A percentile compares a stretch with the other conserved stretches of the same genome.
Conservation (phyloP, 2,329 filamentous ascomycete genomes). For the Fusarium sp. region DNA sequence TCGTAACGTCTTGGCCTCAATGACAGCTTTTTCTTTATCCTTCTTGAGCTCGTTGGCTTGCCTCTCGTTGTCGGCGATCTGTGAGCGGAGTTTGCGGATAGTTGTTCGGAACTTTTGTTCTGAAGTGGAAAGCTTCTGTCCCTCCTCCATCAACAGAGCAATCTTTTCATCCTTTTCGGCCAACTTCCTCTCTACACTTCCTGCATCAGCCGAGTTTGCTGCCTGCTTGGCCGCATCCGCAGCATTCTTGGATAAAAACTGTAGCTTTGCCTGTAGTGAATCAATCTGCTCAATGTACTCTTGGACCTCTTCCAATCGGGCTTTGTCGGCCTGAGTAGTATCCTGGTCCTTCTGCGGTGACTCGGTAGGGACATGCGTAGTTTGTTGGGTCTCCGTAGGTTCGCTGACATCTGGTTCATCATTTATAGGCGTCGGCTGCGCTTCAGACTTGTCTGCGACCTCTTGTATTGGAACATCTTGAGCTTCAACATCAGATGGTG, state of each 20-base stretch:
- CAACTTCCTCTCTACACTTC: slow-evolving; percentile 80
- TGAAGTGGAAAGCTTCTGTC: slow-evolving; percentile 85
- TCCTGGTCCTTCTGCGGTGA: slow-evolving; percentile 31
- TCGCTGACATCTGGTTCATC: slow-evolving; percentile 4
- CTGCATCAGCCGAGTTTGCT: slow-evolving; percentile 70
- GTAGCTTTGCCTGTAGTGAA: slow-evolving; percentile 88
- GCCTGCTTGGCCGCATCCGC: slow-evolving; percentile 80
- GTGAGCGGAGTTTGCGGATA: slow-evolving; percentile 83
- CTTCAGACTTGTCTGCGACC: neutral
- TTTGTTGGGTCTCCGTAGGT: slow-evolving; percentile 4
- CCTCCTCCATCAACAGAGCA: slow-evolving; percentile 90
- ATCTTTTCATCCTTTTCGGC: slow-evolving; percentile 93
- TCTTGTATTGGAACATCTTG: slow-evolving; percentile 12
- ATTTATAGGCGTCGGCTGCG: neutral
- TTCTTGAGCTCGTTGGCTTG: slow-evolving; percentile 70
- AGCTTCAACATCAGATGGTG: slow-evolving; percentile 3
- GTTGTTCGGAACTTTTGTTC: slow-evolving; percentile 87
- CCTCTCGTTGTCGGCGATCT: slow-evolving; percentile 75
- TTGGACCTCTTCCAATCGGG: slow-evolving; percentile 83
- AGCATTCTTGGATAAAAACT: slow-evolving; percentile 86
- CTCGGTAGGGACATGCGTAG: neutral
- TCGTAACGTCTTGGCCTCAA: slow-evolving; percentile 62
- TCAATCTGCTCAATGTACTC: slow-evolving; percentile 90
- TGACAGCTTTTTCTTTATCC: slow-evolving; percentile 69
- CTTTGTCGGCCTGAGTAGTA: slow-evolving; percentile 44